A percentile compares a stretch with the other conserved stretches of the same genome.
These are phyloP conservation scores for Beta lomatogona DNA, from an alignment of 179 eudicot species.

Conservation along the genomic window DNA sequence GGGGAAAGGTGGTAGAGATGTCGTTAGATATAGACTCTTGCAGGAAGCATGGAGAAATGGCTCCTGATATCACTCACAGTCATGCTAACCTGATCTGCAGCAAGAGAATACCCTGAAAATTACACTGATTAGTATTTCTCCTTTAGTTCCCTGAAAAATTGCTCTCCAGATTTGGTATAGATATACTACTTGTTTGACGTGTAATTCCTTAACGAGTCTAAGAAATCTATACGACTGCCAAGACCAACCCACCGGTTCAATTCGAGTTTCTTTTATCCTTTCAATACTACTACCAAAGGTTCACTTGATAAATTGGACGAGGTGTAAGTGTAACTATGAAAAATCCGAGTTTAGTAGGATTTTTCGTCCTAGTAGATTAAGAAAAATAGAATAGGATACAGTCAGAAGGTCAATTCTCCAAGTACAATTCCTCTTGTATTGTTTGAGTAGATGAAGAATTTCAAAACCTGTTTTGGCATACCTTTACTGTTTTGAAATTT, in stretches of 20 bases:
- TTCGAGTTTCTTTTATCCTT: too few species aligned
- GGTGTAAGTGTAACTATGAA: too few species aligned
- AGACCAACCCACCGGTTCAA: too few species aligned
- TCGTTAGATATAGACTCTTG: conserved; percentile 71
- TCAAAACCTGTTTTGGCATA: background rate
- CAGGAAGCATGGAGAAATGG: conserved; percentile 76
- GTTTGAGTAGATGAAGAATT: background rate
- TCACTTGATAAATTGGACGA: too few species aligned
- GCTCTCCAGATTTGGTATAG: background rate
- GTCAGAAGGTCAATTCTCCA: background rate
- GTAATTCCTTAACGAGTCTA: background rate
- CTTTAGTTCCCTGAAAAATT: background rate
- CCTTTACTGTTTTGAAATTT: too few species aligned
- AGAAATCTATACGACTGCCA: too few species aligned
- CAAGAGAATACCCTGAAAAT: background rate
- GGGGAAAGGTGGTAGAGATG: conserved; percentile 56
- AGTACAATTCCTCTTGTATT: background rate
- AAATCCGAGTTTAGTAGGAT: too few species aligned
- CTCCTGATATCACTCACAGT: conserved; percentile 32
- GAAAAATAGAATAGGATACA: background rate
- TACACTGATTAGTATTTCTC: background rate
- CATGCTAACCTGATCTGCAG: background rate
- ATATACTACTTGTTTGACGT: background rate
- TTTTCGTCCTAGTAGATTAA: too few species aligned
- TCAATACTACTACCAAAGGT: too few species aligned